Evolutionary conservation across 2,329 filamentous ascomycete genomes (phyloP).

Genomic region (Ustilaginoidea virens): DNA sequence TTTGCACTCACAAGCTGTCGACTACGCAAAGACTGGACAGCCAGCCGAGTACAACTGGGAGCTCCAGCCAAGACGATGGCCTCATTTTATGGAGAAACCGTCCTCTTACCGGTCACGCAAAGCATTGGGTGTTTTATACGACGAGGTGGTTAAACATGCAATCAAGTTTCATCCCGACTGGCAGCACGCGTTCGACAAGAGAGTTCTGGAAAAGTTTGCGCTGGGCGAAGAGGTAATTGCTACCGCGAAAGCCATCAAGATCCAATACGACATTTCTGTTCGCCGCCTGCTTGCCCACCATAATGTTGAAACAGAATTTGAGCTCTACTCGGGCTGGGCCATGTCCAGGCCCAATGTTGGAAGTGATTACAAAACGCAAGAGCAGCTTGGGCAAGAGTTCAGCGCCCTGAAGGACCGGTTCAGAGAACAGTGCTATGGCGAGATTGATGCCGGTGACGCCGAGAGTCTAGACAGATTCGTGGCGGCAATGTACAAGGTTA

Average conservation of each 20-base stretch:
- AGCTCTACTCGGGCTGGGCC: conserved; percentile 79
- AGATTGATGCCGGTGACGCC: conserved; percentile 44
- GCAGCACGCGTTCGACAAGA: conserved; percentile 55
- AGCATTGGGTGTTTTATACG: conserved; percentile 70
- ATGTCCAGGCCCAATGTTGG: conserved; percentile 57
- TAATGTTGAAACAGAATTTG: conserved; percentile 75
- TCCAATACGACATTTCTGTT: conserved; percentile 61
- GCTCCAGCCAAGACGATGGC: conserved; percentile 50
- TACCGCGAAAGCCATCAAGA: conserved; percentile 52
- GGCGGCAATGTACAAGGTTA: conserved; percentile 78
- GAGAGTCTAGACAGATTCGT: conserved; percentile 54
- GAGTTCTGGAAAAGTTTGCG: conserved; percentile 51
- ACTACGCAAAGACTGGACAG: conserved; percentile 83
- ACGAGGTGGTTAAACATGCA: conserved; percentile 41
- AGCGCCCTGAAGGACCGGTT: conserved; percentile 53
- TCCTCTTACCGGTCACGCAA: conserved; percentile 51
- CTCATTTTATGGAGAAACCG: conserved; percentile 74
- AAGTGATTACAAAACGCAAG: conserved; percentile 73
- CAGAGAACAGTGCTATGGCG: conserved; percentile 47
- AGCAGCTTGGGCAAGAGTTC: conserved; percentile 61
- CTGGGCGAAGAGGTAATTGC: conserved; percentile 38
- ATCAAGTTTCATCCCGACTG: conserved; percentile 62
- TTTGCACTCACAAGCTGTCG: conserved; percentile 81
- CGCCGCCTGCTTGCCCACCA: conserved; percentile 73
- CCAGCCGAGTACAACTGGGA: conserved; percentile 50